A percentile compares a stretch with the other conserved stretches of the same genome.
Conservation (phyloP, 768 basidiomycete genomes). For the Boletus subcaerulescens region DNA sequence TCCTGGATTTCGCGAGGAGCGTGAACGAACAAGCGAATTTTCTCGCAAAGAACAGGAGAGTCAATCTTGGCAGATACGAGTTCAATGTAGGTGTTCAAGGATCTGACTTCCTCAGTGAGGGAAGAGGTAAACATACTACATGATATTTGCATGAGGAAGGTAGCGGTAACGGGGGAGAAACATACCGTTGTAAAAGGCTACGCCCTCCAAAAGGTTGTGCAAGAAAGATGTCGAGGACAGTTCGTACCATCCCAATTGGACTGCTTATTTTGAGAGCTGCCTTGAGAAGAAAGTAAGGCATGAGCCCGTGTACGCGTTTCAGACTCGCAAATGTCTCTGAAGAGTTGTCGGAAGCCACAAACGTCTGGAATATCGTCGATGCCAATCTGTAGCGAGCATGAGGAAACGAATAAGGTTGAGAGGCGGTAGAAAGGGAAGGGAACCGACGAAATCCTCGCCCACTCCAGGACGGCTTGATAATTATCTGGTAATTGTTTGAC, state of each 20-base stretch:
- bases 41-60: conserved; percentile 83
- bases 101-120: conserved; percentile 83
- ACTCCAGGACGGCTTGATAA: conserved; percentile 89
- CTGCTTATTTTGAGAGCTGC: conserved; percentile 90
- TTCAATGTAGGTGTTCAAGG: conserved; percentile 83
- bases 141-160: conserved; percentile 3
- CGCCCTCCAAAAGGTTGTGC: conserved; percentile 95
- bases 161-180: not conserved
- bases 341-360: conserved; percentile 88
- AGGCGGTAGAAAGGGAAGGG: not conserved
- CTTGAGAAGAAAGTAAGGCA: conserved; percentile 98
- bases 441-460: conserved; percentile 94
- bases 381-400: conserved; percentile 60
- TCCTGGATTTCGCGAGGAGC: conserved; percentile 88
- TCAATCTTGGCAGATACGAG: conserved; percentile 86
- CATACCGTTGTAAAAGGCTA: conserved; percentile 84
- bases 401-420: conserved; percentile 5
- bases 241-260: conserved; percentile 94
- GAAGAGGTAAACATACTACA: conserved; percentile 93
- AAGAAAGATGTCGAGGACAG: conserved; percentile 88
- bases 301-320: conserved; percentile 91
- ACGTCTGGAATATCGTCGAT: conserved; percentile 93
- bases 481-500: conserved; percentile 77
- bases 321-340: conserved; percentile 85
- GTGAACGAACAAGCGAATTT: conserved; percentile 81